Percentiles rank a stretch among this genome's conserved stretches.
These are phyloP conservation scores for Nemania diffusa DNA, from an alignment of 2,329 filamentous ascomycete genomes.

Conservation along the genomic window DNA sequence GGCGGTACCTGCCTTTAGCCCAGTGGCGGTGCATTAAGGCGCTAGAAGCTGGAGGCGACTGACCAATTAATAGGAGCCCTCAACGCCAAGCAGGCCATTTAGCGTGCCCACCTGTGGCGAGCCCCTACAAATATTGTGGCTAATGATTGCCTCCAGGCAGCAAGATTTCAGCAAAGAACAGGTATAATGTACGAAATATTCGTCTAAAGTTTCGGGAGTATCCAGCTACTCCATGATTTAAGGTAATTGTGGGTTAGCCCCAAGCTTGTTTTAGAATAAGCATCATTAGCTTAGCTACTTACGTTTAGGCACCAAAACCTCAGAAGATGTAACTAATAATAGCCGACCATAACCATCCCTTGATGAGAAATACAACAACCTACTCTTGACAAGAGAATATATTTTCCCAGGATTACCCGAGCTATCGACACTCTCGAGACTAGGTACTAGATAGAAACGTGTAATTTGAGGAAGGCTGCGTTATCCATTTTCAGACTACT, in stretches of 20 bases:
- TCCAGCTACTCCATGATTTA: not conserved
- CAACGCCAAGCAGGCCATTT: not conserved
- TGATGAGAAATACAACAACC: not conserved
- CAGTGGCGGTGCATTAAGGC: constrained; percentile 15
- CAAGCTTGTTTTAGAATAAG: not conserved
- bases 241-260: not conserved
- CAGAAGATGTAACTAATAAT: not conserved
- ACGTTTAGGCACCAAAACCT: no score
- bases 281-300: no score
- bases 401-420: not conserved
- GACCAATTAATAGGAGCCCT: not conserved
- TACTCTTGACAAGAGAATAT: not conserved
- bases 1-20: not conserved
- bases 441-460: not conserved
- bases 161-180: constrained; percentile 16
- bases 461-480: not conserved
- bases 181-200: not conserved
- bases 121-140: not conserved
- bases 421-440: not conserved
- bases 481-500: not conserved
- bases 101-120: not conserved
- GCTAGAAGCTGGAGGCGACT: not conserved
- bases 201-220: not conserved
- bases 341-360: not conserved
- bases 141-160: constrained; percentile 20